Evolutionary conservation across 208 protist species (phyloP), one percentile per base, ranked within the genome.

Genomic region (Phytomonas francai): DNA sequence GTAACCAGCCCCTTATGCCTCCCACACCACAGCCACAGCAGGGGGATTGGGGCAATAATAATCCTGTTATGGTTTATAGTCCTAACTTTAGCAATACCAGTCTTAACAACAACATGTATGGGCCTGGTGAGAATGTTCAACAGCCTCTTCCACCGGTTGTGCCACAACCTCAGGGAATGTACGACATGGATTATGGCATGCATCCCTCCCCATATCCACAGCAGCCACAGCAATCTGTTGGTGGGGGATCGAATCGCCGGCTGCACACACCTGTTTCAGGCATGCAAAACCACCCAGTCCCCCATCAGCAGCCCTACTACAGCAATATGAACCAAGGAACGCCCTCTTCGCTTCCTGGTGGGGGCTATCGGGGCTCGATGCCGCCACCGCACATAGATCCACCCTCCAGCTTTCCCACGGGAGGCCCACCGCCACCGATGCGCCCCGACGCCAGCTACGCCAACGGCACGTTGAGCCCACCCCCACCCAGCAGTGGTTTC

Each of bases 311-410:
- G 67, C 33, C 51, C 19, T 70, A 65, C 64, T 78, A 78, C 65
- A 69, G 68, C 30, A 59, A 67, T 36, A 70, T 68, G 32, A 73
- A 70, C 64, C 73, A 78, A 39, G 74, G 74, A 22, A 65, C 45
- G 11, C 45, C 11, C 45, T 54, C 45, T 54, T 19, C 45, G 19
- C 11, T 54, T 22, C 19, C 45, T 19, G 45, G 45, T 0, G 45
- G 45, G 45, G 45, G 45, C 45, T 54, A 54, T 54, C 45, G 45
- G 32, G 74, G 70, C 29, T 70, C 74, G 14, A 67, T 72, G 36
- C 71, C 71, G 56, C 72, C 76, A 63, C 76, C 64, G 34, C 76
- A 81, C 68, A 77, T 81, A 68, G 76, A 81, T 68, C 67, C 76
- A 65, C 76, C 76, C 31, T 51, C 82, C 33, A 73, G 73, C 73